These are phyloP conservation scores for Solanum chiquidenum DNA, from an alignment of 257 asterid species.

Conservation along the genomic window DNA sequence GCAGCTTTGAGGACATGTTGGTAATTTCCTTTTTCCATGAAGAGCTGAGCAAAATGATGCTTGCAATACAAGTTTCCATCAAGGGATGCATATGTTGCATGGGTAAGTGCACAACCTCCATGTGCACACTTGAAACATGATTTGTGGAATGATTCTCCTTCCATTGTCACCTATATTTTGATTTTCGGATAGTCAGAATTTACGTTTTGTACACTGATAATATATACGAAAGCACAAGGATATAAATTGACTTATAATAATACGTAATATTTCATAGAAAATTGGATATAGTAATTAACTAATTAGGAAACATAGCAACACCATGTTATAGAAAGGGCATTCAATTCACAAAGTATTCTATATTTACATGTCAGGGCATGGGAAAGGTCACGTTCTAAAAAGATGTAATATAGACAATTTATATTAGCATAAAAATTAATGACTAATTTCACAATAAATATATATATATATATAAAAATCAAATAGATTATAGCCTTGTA, in stretches of 20 bases:
- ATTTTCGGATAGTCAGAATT: neutral
- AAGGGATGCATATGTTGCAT: constrained; percentile 30
- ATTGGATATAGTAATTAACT: fast-evolving
- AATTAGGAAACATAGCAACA: neutral
- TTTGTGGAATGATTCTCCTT: constrained; percentile 37
- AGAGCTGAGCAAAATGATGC: constrained; percentile 38
- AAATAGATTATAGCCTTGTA: no score
- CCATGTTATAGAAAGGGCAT: neutral
- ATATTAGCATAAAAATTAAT: no score
- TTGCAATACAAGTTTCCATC: constrained; percentile 39
- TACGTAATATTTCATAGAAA: fast-evolving
- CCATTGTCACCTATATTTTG: constrained; percentile 17
- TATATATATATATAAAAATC: no score
- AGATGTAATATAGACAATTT: no score
- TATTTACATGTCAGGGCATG: no score
- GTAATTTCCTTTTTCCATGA: constrained; percentile 43
- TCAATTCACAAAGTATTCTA: neutral
- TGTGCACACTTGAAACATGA: constrained; percentile 45
- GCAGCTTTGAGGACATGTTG: constrained; percentile 38
- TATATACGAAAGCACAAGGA: fast-evolving
- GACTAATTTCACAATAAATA: no score
- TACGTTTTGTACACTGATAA: neutral
- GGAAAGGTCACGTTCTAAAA: neutral
- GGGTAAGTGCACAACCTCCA: constrained; percentile 38
- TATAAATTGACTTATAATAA: neutral